Evolutionary conservation across 345 rosid species (phyloP).

Genomic region (Salix caprea): DNA sequence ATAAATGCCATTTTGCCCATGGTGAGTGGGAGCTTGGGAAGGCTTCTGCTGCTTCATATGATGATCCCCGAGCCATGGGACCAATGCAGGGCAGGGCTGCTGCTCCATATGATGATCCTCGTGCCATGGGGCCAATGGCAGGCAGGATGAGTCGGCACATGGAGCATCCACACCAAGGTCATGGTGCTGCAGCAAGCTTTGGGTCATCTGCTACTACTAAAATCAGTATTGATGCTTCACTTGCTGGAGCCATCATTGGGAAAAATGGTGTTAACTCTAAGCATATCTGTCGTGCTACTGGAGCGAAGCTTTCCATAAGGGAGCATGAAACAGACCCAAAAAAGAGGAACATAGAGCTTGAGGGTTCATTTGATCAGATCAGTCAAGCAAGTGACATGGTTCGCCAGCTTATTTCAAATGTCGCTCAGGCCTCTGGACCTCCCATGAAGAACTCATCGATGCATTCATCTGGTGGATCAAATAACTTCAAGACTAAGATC

Average conservation of each 20-base stretch:
- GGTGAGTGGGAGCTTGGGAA: conserved; percentile 85
- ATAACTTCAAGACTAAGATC: conserved; percentile 76
- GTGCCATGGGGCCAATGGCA: conserved; percentile 38
- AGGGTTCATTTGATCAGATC: conserved; percentile 95
- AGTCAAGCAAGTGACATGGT: conserved; percentile 96
- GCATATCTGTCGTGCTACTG: conserved; percentile 80
- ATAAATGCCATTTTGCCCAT: conserved; percentile 76
- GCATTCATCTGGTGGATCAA: conserved; percentile 22
- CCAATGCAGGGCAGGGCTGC: conserved; percentile 17
- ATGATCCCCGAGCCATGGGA: conserved; percentile 52
- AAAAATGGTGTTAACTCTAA: conserved; percentile 90
- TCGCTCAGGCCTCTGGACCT: conserved; percentile 45
- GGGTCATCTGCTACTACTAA: conserved; percentile 89
- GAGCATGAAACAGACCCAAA: conserved; percentile 80
- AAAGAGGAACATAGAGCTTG: conserved; percentile 83
- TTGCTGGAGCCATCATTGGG: conserved; percentile 93
- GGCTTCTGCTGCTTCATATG: conserved; percentile 48
- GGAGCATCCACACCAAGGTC: conserved; percentile 39
- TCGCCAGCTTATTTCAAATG: conserved; percentile 68
- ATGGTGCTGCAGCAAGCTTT: conserved; percentile 67
- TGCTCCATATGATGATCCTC: conserved; percentile 55
- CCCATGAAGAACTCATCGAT: conserved; percentile 26
- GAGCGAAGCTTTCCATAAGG: conserved; percentile 83
- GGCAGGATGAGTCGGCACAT: conserved; percentile 49
- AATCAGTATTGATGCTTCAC: conserved; percentile 86